These are phyloP conservation scores for Blastocystis sp. DNA, from an alignment of 352 stramenopile species.

Conservation along the genomic window DNA sequence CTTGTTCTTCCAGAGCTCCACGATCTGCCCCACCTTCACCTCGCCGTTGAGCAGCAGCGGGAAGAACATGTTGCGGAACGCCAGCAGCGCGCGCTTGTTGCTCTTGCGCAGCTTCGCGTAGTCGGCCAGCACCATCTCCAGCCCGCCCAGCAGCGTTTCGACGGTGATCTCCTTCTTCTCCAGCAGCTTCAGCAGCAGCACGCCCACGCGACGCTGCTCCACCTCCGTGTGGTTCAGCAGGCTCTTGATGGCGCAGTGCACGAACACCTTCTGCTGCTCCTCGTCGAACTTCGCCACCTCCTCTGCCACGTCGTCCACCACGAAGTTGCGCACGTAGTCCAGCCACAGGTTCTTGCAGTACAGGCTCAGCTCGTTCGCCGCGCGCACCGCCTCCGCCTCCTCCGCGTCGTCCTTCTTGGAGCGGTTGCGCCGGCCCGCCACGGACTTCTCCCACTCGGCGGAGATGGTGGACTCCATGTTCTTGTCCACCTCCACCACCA, in stretches of 20 bases:
- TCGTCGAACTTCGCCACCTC: conserved; percentile 55
- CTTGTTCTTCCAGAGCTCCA: conserved; percentile 53
- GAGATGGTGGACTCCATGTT: conserved; percentile 18
- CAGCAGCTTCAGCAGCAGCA: conserved; percentile 9
- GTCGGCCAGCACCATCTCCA: conserved; percentile 5
- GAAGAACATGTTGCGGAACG: conserved; percentile 45
- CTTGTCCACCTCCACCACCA: conserved; percentile 47
- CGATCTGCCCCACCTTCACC: neutral
- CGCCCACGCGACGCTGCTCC: conserved; percentile 43
- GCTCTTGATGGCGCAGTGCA: conserved; percentile 29
- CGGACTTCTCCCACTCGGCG: conserved; percentile 29
- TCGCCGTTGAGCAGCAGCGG: neutral
- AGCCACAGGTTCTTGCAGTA: conserved; percentile 56
- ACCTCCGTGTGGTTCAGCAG: neutral
- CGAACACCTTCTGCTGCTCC: conserved; percentile 22
- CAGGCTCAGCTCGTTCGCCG: conserved; percentile 1
- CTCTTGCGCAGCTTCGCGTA: conserved; percentile 40
- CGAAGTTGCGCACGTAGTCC: conserved; percentile 51
- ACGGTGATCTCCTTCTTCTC: neutral
- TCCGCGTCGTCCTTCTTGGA: conserved; percentile 10
- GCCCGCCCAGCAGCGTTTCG: neutral
- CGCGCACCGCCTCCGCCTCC: conserved; percentile 6
- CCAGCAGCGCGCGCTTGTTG: conserved; percentile 17
- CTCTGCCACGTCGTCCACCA: conserved; percentile 31
- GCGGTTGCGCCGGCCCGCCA: conserved; percentile 5